phyloP scores from a whole-genome alignment of 305 asterid species.

The Fraxinus sp. region DNA sequence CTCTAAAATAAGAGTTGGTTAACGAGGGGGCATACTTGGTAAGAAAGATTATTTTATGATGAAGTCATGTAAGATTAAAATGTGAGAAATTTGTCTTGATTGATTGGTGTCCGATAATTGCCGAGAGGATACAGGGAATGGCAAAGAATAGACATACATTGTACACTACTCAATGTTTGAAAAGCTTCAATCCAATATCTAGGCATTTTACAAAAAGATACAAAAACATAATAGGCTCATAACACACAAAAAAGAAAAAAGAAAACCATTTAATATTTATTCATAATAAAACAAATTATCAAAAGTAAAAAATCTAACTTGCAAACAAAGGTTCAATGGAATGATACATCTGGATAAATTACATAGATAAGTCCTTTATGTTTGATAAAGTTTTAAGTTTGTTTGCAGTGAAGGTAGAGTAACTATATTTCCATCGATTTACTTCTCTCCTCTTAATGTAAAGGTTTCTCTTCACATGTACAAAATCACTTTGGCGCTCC shows the following conservation, averaged over 20 bases:
- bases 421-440: too few species aligned
- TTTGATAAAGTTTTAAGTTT: background rate
- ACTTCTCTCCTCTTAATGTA: background rate
- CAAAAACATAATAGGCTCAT: too few species aligned
- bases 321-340: background rate
- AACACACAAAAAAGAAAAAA: too few species aligned
- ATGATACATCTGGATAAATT: background rate
- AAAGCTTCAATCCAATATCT: background rate
- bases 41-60: background rate
- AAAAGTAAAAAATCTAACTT: background rate
- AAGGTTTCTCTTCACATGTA: conserved; percentile 33
- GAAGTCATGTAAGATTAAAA: background rate
- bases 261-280: too few species aligned
- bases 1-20: background rate
- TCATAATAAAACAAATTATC: background rate
- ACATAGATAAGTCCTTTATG: background rate
- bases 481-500: conserved; percentile 62
- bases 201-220: background rate
- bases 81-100: background rate
- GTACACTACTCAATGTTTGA: background rate
- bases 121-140: background rate
- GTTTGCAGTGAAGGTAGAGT: background rate
- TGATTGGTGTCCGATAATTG: background rate
- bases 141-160: background rate
- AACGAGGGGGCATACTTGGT: background rate